A percentile compares a stretch with the other conserved stretches of the same genome.
phyloP scores from a whole-genome alignment of 768 basidiomycete genomes.

The Mycena pura region DNA sequence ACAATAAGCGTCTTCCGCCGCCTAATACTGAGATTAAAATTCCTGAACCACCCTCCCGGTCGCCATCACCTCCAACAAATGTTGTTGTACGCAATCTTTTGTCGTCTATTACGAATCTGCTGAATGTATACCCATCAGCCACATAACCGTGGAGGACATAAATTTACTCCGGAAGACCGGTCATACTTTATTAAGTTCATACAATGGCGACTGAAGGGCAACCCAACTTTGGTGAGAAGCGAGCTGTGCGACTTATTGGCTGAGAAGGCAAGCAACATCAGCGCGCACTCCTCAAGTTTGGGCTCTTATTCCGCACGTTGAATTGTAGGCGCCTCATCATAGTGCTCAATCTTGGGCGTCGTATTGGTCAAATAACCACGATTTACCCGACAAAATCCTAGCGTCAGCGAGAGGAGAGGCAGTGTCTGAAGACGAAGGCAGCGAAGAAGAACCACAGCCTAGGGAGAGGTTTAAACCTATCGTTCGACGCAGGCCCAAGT shows the following conservation, averaged over 20 bases:
- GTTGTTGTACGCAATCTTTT: conserved; percentile 39
- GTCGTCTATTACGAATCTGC: not conserved
- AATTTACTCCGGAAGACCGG: conserved; percentile 70
- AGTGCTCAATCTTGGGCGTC: conserved; percentile 66
- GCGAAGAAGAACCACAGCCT: conserved; percentile 31
- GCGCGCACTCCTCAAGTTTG: not conserved
- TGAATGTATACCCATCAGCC: conserved; percentile 27
- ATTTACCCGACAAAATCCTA: conserved; percentile 70
- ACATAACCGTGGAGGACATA: conserved; percentile 56
- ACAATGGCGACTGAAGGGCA: conserved; percentile 61
- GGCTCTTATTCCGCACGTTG: conserved; percentile 9
- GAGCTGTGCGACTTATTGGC: conserved; percentile 62
- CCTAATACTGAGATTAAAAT: conserved; percentile 67
- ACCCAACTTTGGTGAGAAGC: conserved; percentile 58
- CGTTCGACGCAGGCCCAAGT: conserved; percentile 36
- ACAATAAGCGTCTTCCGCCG: conserved; percentile 56
- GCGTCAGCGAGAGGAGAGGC: conserved; percentile 47
- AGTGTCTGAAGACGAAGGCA: conserved; percentile 33
- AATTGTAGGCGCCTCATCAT: conserved; percentile 68
- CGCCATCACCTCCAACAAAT: conserved; percentile 69
- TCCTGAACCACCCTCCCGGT: conserved; percentile 69
- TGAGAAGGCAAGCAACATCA: conserved; percentile 53
- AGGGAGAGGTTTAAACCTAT: conserved; percentile 37
- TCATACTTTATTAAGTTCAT: conserved; percentile 73
- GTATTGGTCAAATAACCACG: conserved; percentile 72